A percentile compares a stretch with the other conserved stretches of the same genome.
phyloP scores from a whole-genome alignment of 345 rosid genomes.

The Corymbia maculata region DNA sequence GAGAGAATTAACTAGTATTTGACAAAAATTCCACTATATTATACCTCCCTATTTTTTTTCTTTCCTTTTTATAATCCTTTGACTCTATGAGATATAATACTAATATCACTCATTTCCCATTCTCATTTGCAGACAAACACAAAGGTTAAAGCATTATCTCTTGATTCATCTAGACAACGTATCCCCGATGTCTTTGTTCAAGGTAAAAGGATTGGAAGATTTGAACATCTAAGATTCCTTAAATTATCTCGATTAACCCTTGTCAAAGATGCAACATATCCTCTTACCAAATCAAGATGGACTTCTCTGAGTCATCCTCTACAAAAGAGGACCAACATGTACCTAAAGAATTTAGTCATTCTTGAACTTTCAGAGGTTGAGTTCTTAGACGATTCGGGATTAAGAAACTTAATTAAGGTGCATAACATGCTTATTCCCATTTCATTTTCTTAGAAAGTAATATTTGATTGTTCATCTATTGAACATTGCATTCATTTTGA shows the following conservation, averaged over 20 bases:
- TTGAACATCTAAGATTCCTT: not conserved
- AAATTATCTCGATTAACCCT: not conserved
- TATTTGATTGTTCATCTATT: not conserved
- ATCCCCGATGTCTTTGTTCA: not conserved
- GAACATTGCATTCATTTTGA: not conserved
- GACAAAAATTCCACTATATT: accelerated
- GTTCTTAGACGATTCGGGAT: accelerated
- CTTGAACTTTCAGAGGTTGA: not conserved
- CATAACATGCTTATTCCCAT: accelerated
- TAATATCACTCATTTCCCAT: accelerated
- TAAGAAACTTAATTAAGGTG: not conserved
- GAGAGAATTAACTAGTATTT: not conserved
- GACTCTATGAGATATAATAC: accelerated
- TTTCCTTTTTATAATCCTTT: not conserved
- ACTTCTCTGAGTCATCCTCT: not conserved
- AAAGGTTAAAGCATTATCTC: not conserved
- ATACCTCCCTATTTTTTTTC: not conserved
- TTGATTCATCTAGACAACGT: not conserved
- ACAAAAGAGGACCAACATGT: not conserved
- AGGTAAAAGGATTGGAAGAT: not conserved
- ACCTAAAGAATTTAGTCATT: not conserved
- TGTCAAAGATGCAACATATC: accelerated
- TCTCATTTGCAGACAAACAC: not conserved
- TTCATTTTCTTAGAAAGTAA: not conserved
- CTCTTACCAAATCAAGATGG: not conserved